Conservation (phyloP, 208 protist genomes). For the Angomonas deanei region DNA sequence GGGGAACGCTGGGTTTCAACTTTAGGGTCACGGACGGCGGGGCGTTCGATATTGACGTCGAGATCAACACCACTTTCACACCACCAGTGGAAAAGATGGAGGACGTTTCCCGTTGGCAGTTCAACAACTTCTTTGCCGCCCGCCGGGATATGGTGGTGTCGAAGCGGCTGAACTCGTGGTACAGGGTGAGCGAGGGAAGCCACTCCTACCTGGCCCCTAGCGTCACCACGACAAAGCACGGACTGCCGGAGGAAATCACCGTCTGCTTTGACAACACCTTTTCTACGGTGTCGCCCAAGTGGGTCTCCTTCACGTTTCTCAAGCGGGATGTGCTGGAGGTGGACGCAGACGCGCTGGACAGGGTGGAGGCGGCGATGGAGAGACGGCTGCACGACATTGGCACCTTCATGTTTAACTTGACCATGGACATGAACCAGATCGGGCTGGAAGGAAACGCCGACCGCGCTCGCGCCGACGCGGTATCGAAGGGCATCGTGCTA, state of each 20-base stretch:
- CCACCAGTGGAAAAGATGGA: slow-evolving; percentile 23
- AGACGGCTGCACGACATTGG: slow-evolving; percentile 45
- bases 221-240: slow-evolving; percentile 44
- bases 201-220: slow-evolving; percentile 57
- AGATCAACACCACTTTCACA: slow-evolving; percentile 30
- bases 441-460: slow-evolving; percentile 40
- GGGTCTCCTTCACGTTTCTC: slow-evolving; percentile 47
- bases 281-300: slow-evolving; percentile 57
- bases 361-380: slow-evolving; percentile 46
- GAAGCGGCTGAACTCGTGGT: slow-evolving; percentile 44
- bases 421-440: slow-evolving; percentile 34
- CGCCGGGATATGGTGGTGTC: slow-evolving; percentile 28
- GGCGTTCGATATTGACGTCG: slow-evolving; percentile 57
- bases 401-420: slow-evolving; percentile 38
- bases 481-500: slow-evolving; percentile 31
- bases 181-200: slow-evolving; percentile 43
- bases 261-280: slow-evolving; percentile 73
- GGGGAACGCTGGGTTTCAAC: slow-evolving; percentile 47
- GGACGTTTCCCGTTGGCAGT: slow-evolving; percentile 36
- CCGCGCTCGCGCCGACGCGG: slow-evolving; percentile 31
- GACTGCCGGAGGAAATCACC: slow-evolving; percentile 49
- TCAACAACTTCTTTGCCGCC: slow-evolving; percentile 23
- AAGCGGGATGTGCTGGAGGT: slow-evolving; percentile 48
- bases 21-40: slow-evolving; percentile 76
- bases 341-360: slow-evolving; percentile 33